Evolutionary conservation across 1,284 basidiomycete genomes (phyloP).

Genomic region (Ceratobasidium sp.): DNA sequence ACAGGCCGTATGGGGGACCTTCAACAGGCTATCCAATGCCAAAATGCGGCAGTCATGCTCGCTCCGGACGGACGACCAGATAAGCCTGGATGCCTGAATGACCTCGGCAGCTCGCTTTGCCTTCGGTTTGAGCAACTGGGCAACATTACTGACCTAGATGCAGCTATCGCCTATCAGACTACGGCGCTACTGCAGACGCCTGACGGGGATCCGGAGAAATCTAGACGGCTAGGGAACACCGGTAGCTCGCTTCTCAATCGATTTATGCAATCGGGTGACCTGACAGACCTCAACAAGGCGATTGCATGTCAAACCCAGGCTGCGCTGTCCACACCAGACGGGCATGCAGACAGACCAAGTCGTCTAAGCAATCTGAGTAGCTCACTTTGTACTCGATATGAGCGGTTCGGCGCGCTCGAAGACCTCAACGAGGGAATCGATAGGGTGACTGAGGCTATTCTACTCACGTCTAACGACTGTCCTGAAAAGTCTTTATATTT

Average conservation of each 20-base stretch:
- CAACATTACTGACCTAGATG: constrained; percentile 54
- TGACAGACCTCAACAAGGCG: no score
- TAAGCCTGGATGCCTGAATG: neutral
- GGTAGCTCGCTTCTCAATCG: no score
- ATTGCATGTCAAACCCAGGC: neutral
- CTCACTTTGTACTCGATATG: neutral
- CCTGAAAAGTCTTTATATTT: no score
- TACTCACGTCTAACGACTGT: no score
- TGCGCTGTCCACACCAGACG: no score
- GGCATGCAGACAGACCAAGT: no score
- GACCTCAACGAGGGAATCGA: neutral
- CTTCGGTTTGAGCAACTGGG: neutral
- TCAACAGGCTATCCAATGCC: no score
- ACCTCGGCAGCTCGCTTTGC: constrained; percentile 47
- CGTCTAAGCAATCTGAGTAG: neutral
- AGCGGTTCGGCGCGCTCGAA: neutral
- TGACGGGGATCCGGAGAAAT: neutral
- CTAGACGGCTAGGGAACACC: neutral
- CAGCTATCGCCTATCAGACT: constrained; percentile 55
- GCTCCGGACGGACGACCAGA: no score
- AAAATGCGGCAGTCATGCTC: no score
- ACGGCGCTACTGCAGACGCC: constrained; percentile 44
- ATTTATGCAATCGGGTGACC: no score
- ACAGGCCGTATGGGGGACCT: no score
- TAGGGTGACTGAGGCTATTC: no score